Evolutionary conservation across 192 early-diverging fungal species (phyloP), one percentile per base, ranked within the genome.

Genomic region (Linnemannia zychae): DNA sequence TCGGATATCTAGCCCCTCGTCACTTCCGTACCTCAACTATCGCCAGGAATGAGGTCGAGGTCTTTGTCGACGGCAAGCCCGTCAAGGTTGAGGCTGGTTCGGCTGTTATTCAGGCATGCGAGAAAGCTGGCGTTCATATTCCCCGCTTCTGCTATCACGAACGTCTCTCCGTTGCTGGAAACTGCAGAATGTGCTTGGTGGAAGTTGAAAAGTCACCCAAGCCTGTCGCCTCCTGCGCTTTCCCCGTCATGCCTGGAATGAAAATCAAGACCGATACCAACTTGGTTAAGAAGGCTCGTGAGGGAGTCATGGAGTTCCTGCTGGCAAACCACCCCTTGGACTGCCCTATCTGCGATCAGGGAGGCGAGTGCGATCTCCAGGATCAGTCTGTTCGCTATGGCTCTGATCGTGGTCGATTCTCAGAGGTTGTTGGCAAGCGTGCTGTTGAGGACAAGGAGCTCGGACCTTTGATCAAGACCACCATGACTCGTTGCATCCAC

Each of bases 171-270:
- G 92, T 99, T 71, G 99, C 99, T 13, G 99, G 99, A 85, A 99
- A 99, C 93, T 99, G 99, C 86, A 96, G 99, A 85, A 99, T 99
- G 98, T 99, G 99, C 86, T 92, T 99, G 73, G 98, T 99, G 36
- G 99, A 99, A 90, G 90, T 99, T 38, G 98, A 98, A 88, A 97
- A 95, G 86, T 92, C 96, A 53, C 98, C 98, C 53, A 99, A 99
- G 89, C 95, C 98, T 44, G 90, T 97, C 24, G 98, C 99, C 18
- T 98, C 98, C 67, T 99, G 99, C 83, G 97, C 99, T n/a, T 97
- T 97, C 92, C 98, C 98, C 37, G 97, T 98, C 53, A 96, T 95
- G 90, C 97, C 97, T 0, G 98, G 98, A 71, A 99, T 99, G 99
- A 95, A 94, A 52, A 94, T 99, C 74, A 95, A 98, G 90, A 99